phyloP scores from a whole-genome alignment of 1,284 basidiomycete genomes.

The Ganoderma leucocontextum region DNA sequence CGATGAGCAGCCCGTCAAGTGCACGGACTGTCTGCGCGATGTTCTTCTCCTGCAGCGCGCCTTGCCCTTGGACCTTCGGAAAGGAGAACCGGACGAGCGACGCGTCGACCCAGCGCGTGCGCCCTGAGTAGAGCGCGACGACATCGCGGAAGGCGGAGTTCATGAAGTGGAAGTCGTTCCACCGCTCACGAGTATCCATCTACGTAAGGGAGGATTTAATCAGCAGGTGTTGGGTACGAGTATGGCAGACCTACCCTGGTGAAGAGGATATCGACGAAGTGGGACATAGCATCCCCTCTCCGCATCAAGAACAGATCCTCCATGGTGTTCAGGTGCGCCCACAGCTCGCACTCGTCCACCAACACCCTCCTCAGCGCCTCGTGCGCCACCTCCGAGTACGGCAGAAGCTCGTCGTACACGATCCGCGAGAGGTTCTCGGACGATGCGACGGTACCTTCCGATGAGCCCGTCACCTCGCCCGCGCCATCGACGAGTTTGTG shows the following conservation, averaged over 20 bases:
- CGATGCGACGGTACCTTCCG: constrained; percentile 45
- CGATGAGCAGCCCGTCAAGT: constrained; percentile 72
- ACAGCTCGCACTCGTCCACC: constrained; percentile 75
- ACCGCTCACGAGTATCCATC: constrained; percentile 76
- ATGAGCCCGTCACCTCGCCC: constrained; percentile 12
- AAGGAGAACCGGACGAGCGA: constrained; percentile 80
- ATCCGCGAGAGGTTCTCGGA: constrained; percentile 66
- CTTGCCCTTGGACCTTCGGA: constrained; percentile 21
- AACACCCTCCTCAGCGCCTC: constrained; percentile 65
- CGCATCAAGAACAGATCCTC: constrained; percentile 81
- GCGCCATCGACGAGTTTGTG: neutral
- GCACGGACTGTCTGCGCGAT: constrained; percentile 62
- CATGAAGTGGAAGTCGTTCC: constrained; percentile 87
- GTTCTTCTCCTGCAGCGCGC: constrained; percentile 50
- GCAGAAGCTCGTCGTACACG: constrained; percentile 69
- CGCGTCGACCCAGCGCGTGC: constrained; percentile 68
- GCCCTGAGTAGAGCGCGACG: constrained; percentile 52
- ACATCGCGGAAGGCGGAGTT: constrained; percentile 81
- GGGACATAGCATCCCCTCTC: constrained; percentile 74
- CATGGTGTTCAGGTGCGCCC: constrained; percentile 73
- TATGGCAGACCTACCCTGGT: constrained; percentile 59
- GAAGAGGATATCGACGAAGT: constrained; percentile 78
- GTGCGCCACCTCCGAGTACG: constrained; percentile 65
- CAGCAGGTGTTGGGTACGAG: neutral
- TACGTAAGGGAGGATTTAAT: constrained; percentile 39